These are phyloP conservation scores for sorghum (Sorghum bicolor) DNA, from an alignment of 176 grass and related monocot species.

Conservation along the genomic window Sorghum_bicolor_NCBIv3 NC_012874.2:7608501-7609000, in stretches of 20 bases:
- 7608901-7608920: slow-evolving; percentile 96
- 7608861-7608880: slow-evolving; percentile 98
- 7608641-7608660: slow-evolving; percentile 10
- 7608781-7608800: background rate
- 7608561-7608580: slow-evolving; percentile 96
- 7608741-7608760: slow-evolving; percentile 99
- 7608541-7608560: slow-evolving; percentile 95
- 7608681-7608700: slow-evolving; percentile 61
- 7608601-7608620: slow-evolving; percentile 27
- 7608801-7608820: background rate
- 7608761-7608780: slow-evolving; percentile 64
- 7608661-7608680: background rate
- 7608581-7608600: slow-evolving; percentile 74
- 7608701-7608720: slow-evolving; percentile 99
- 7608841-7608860: slow-evolving; percentile 99
- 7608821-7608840: slow-evolving; percentile 23
- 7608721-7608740: slow-evolving; percentile 95
- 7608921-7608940: slow-evolving; percentile 86
- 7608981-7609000: slow-evolving; percentile 99
- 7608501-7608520: slow-evolving; percentile 70
- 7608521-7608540: slow-evolving; percentile 98
- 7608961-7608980: slow-evolving; percentile 95
- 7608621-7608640: background rate
- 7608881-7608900: slow-evolving; percentile 96
- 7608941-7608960: slow-evolving; percentile 95